Evolutionary conservation across 768 basidiomycete genomes (phyloP), one percentile per base, ranked within the genome.

Genomic region (Boletellus sp.): DNA sequence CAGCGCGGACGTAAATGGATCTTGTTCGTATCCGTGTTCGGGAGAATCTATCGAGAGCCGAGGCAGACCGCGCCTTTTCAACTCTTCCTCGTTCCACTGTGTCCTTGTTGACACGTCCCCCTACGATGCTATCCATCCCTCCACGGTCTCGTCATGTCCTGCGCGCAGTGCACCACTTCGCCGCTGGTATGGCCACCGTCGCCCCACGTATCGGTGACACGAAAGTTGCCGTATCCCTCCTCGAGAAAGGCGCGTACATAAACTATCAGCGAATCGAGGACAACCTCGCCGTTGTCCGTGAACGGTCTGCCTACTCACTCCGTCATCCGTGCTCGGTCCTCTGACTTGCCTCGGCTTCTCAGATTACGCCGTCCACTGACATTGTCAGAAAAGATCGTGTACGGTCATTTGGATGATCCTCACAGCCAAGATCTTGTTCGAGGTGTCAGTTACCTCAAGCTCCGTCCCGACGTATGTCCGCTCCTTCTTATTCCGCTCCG

Each of bases 251-350:
- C 59, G 83, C 81, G 38, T 92, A 81, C 67, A 92, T 94, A 72
- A 94, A 94, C 81, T 93, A 94, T 70, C 91, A 94, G 72, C 87
- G 94, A 51, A 97, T 98, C 68, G 94, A 98, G 76, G 94, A 97
- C 71, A 97, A 94, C 78, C 87, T 98, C 54, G 84, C 79, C 57
- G 69, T 95, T 65, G 82, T 97, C 50, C 86, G 93, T 59, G 76
- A 84, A 46, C 82, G 94, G 94, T 94, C 90, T 92, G 33, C 46
- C 48, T 37, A 33, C n/a, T 44, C 15, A n/a, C 17, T 24, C 31
- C 12, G 11, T 28, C 28, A 12, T n/a, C 12, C 22, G 9, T 11
- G 8, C 12, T 8, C 13, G 0, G 16, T 11, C 20, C 17, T n/a
- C 32, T 53, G 63, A 44, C 12, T 52, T 17, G 10, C 16, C 28